phyloP scores from a whole-genome alignment of 495 filamentous ascomycete species.

The Penicillium canariense region DNA sequence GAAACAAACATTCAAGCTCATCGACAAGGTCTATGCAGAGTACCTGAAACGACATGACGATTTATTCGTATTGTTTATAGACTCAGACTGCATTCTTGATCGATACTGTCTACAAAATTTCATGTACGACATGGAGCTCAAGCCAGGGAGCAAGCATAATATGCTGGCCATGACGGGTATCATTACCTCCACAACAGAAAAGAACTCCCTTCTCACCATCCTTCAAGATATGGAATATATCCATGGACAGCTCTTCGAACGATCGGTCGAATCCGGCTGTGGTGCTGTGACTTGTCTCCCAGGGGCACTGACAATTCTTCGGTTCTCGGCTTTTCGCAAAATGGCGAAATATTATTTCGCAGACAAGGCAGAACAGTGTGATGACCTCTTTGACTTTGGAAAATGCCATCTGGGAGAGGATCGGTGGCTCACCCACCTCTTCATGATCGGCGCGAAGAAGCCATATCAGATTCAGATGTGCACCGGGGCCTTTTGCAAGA shows the following conservation, averaged over 20 bases:
- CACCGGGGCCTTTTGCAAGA: constrained; percentile 97
- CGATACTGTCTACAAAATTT: constrained; percentile 94
- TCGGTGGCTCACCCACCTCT: constrained; percentile 95
- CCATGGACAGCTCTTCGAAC: constrained; percentile 95
- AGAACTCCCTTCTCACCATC: constrained; percentile 84
- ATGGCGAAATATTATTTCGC: constrained; percentile 99
- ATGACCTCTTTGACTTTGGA: constrained; percentile 94
- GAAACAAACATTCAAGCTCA: constrained; percentile 90
- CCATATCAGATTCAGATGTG: constrained; percentile 97
- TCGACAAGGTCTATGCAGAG: constrained; percentile 87
- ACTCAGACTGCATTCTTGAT: constrained; percentile 97
- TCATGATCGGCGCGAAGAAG: constrained; percentile 96
- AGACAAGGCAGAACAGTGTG: constrained; percentile 93
- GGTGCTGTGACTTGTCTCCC: constrained; percentile 94
- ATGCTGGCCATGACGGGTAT: constrained; percentile 99
- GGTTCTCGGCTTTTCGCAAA: constrained; percentile 92
- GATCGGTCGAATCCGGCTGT: constrained; percentile 93
- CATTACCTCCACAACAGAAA: constrained; percentile 90
- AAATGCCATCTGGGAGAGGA: constrained; percentile 97
- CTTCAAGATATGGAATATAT: constrained; percentile 98
- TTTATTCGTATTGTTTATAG: constrained; percentile 94
- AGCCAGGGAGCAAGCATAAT: constrained; percentile 85
- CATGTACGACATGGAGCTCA: constrained; percentile 98
- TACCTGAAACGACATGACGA: constrained; percentile 90
- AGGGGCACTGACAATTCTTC: constrained; percentile 89